phyloP scores from a whole-genome alignment of 805 yeast genomes.

The Candida andamanensis region DNA sequence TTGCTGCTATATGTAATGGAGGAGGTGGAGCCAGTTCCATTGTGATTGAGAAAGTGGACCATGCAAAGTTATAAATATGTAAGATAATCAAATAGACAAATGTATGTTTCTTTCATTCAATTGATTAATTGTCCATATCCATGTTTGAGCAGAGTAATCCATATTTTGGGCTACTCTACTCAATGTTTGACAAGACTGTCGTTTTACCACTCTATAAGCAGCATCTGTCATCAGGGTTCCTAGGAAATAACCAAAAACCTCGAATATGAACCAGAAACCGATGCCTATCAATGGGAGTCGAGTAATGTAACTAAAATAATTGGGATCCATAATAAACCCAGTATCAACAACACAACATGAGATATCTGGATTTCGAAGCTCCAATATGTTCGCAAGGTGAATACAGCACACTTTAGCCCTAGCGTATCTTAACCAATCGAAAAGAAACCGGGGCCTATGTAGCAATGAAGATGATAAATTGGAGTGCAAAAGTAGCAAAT shows the following conservation, averaged over 20 bases:
- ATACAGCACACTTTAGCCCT: conserved; percentile 74
- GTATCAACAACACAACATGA: conserved; percentile 70
- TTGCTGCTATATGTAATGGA: conserved; percentile 97
- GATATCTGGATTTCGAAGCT: conserved; percentile 62
- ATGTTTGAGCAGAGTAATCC: conserved; percentile 61
- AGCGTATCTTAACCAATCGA: conserved; percentile 76
- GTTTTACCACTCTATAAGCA: conserved; percentile 54
- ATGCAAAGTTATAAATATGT: conserved; percentile 26
- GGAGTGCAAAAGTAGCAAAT: conserved; percentile 45
- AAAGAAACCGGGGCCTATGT: conserved; percentile 58
- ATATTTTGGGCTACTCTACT: conserved; percentile 51
- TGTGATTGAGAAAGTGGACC: conserved; percentile 65
- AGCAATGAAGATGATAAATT: conserved; percentile 46
- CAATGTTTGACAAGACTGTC: conserved; percentile 54
- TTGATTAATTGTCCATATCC: conserved; percentile 58
- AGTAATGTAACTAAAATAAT: conserved; percentile 71
- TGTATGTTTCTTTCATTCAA: conserved; percentile 16
- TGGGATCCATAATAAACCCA: conserved; percentile 81
- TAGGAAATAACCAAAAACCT: conserved; percentile 59
- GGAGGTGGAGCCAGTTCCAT: conserved; percentile 99
- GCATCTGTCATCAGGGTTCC: conserved; percentile 76
- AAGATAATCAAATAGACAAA: conserved; percentile 14
- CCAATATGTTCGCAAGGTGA: conserved; percentile 61
- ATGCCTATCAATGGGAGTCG: conserved; percentile 73
- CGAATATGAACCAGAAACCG: conserved; percentile 66